Percentiles rank a stretch among this genome's conserved stretches.
Evolutionary conservation across 148 eudicot genomes (phyloP).

Genomic region (Amaranthus palmeri): DNA sequence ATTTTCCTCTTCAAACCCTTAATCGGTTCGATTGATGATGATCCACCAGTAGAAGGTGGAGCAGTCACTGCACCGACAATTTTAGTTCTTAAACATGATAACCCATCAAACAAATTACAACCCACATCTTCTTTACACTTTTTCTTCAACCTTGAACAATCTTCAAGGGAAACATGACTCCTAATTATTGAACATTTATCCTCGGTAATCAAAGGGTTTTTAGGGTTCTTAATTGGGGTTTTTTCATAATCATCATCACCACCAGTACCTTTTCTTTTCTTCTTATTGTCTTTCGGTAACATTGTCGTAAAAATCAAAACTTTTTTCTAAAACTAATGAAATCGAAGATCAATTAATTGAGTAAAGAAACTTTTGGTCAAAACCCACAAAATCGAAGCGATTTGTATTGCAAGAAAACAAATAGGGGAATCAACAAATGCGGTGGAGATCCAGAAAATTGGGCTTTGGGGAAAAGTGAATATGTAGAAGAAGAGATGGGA

Average conservation of each 20-base stretch:
- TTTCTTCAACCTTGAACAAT: constrained; percentile 51
- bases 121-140: constrained; percentile 58
- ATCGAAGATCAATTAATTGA: not conserved
- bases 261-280: constrained; percentile 81
- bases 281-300: constrained; percentile 26
- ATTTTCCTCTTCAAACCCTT: constrained; percentile 83
- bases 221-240: constrained; percentile 1
- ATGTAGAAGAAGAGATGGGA: not conserved
- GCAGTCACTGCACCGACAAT: constrained; percentile 58
- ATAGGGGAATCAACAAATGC: constrained; percentile 6
- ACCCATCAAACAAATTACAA: constrained; percentile 34
- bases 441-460: constrained; percentile 9
- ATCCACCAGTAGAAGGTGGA: constrained; percentile 44
- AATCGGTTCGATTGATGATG: constrained; percentile 39
- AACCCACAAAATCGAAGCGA: not conserved
- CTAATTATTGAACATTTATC: constrained; percentile 41
- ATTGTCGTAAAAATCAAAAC: constrained; percentile 11
- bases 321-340: not conserved
- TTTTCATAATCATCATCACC: constrained; percentile 24
- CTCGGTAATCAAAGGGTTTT: constrained; percentile 26
- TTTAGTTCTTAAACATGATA: constrained; percentile 41
- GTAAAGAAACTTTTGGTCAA: not conserved
- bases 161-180: constrained; percentile 65
- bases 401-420: constrained; percentile 5
- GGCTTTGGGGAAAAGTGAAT: not conserved